These are phyloP conservation scores for Gossypium arboreum DNA, from an alignment of 345 rosid genomes.

Conservation along the genomic window DNA sequence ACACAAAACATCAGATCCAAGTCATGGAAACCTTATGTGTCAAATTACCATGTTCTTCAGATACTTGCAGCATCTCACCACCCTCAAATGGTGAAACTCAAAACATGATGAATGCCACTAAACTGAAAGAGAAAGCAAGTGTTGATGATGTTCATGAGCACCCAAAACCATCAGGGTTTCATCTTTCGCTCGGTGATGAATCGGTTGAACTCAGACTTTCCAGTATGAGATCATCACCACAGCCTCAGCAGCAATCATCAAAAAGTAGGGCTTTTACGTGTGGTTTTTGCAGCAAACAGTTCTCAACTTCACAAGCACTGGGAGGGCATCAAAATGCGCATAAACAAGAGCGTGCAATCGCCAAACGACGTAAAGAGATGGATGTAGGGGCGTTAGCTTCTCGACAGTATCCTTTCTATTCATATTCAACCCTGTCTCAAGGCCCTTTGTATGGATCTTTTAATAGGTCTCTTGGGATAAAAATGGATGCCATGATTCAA, in stretches of 20 bases:
- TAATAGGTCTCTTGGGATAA: constrained; percentile 20
- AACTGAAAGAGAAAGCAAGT: constrained; percentile 13
- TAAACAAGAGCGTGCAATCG: constrained; percentile 38
- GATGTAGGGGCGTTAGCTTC: constrained; percentile 15
- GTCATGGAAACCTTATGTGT: constrained; percentile 23
- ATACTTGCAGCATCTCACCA: constrained; percentile 35
- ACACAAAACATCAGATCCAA: not conserved
- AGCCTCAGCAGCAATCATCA: not conserved
- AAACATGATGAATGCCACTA: not conserved
- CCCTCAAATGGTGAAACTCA: constrained; percentile 21
- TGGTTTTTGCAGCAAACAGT: constrained; percentile 39
- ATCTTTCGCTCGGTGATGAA: constrained; percentile 13
- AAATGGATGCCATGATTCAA: constrained; percentile 3
- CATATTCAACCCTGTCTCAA: constrained; percentile 11
- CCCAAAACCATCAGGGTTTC: constrained; percentile 3
- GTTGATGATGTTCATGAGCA: not conserved
- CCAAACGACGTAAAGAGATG: constrained; percentile 32
- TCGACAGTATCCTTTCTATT: constrained; percentile 13
- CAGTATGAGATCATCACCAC: not conserved
- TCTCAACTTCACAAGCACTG: constrained; percentile 40
- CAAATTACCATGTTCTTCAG: constrained; percentile 24
- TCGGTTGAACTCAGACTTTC: constrained; percentile 31
- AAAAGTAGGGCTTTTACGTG: constrained; percentile 34
- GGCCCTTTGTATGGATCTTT: constrained; percentile 18
- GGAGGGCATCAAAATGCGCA: constrained; percentile 56